Conservation (phyloP, 2,329 filamentous ascomycete species). For the Albifimbria verrucaria region DNA sequence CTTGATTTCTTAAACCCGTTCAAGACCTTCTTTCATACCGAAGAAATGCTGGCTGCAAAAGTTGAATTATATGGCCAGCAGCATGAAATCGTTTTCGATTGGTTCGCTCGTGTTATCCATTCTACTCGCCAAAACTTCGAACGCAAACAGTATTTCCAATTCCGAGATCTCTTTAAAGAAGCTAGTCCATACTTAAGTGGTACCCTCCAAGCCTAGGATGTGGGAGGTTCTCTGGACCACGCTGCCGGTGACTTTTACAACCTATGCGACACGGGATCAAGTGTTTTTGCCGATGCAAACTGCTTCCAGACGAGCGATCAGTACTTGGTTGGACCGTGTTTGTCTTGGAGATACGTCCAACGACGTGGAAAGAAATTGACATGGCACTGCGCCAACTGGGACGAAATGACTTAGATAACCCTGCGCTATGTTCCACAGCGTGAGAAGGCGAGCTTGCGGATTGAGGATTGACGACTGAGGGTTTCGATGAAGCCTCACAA, state of each 20-base stretch:
- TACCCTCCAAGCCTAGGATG: constrained; percentile 22
- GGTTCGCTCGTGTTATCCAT: constrained; percentile 59
- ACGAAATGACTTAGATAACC: constrained; percentile 23
- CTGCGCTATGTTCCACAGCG: neutral
- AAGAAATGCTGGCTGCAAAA: constrained; percentile 54
- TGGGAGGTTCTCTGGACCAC: constrained; percentile 20
- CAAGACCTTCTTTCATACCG: constrained; percentile 59
- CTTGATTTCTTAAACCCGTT: constrained; percentile 11
- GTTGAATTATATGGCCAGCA: constrained; percentile 14
- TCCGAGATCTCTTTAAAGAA: constrained; percentile 60
- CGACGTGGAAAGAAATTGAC: constrained; percentile 26
- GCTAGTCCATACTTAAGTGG: constrained; percentile 47
- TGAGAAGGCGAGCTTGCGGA: too few species aligned
- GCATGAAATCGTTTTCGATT: constrained; percentile 50
- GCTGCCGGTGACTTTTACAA: constrained; percentile 20
- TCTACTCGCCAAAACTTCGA: constrained; percentile 51
- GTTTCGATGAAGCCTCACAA: too few species aligned
- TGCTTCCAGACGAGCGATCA: constrained; percentile 16
- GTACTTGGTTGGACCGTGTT: constrained; percentile 19
- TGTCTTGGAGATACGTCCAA: constrained; percentile 21
- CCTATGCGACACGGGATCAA: constrained; percentile 15
- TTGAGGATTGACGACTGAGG: too few species aligned
- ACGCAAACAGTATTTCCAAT: constrained; percentile 59
- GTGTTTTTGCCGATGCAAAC: constrained; percentile 28
- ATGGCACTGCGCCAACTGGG: constrained; percentile 19